Percentiles rank a stretch among this genome's conserved stretches.
Conservation (phyloP, 768 basidiomycete species). For the Hypholoma fasciculare region DNA sequence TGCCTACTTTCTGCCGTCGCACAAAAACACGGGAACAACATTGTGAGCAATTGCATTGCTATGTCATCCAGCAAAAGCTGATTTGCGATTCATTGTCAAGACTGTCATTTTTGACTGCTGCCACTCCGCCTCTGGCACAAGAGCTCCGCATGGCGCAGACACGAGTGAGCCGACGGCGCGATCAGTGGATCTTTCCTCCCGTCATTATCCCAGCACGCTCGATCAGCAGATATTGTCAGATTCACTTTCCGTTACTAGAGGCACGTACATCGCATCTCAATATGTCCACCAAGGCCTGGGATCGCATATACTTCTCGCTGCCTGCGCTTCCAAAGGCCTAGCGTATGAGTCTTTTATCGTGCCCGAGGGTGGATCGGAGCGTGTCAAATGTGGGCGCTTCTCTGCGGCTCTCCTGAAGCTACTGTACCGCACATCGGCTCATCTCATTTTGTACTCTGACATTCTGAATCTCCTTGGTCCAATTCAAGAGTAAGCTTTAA, state of each 20-base stretch:
- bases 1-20: conserved; percentile 7
- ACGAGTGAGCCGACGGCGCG: conserved; percentile 2
- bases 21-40: conserved; percentile 11
- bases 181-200: neutral
- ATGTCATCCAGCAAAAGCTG: neutral
- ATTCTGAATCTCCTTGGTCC: neutral
- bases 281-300: conserved; percentile 1
- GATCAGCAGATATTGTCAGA: neutral
- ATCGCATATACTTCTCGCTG: conserved; percentile 13
- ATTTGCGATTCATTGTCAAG: neutral
- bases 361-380: neutral
- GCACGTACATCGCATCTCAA: neutral
- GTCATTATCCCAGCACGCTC: neutral
- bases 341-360: conserved; percentile 1
- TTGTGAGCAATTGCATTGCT: conserved; percentile 2
- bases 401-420: conserved; percentile 8
- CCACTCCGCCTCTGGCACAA: conserved; percentile 11
- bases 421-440: neutral
- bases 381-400: conserved; percentile 3
- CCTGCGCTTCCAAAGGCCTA: conserved; percentile 3
- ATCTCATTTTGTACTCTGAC: conserved; percentile 7
- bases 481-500: neutral
- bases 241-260: neutral
- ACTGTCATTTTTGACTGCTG: conserved; percentile 16
- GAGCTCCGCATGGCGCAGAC: neutral